These are phyloP conservation scores for Colletotrichum sansevieriae DNA, from an alignment of 2,329 filamentous ascomycete genomes.

Conservation along the genomic window DNA sequence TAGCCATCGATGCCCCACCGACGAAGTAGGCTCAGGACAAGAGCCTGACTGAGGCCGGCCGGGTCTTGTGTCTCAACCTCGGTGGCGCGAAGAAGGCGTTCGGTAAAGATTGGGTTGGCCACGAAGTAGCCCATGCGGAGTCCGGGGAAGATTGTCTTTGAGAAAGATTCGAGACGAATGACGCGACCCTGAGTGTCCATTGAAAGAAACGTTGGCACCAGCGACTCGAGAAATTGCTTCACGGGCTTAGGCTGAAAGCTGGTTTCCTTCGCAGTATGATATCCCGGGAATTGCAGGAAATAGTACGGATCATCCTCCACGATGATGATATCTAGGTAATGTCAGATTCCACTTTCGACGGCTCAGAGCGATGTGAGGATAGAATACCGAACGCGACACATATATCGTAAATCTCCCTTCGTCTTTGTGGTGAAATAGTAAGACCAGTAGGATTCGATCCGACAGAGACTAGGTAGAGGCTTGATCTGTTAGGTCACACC, in stretches of 20 bases:
- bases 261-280: constrained; percentile 1
- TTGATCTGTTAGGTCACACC: neutral
- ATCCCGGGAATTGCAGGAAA: constrained; percentile 54
- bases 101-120: constrained; percentile 48
- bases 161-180: constrained; percentile 45
- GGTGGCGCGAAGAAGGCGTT: constrained; percentile 48
- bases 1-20: constrained; percentile 82
- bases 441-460: constrained; percentile 80
- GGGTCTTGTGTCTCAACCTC: constrained; percentile 75
- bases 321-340: constrained; percentile 60
- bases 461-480: constrained; percentile 55
- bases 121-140: constrained; percentile 76
- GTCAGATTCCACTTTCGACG: constrained; percentile 55
- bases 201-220: constrained; percentile 45
- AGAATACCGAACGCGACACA: constrained; percentile 50
- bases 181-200: constrained; percentile 47
- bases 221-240: constrained; percentile 40
- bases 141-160: constrained; percentile 67
- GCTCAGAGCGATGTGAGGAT: constrained; percentile 70
- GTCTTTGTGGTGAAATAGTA: constrained; percentile 69
- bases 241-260: neutral
- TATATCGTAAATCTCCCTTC: constrained; percentile 68
- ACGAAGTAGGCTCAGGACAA: constrained; percentile 55
- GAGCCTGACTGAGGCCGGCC: constrained; percentile 72
- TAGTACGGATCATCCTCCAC: constrained; percentile 71